A percentile compares a stretch with the other conserved stretches of the same genome.
These are phyloP conservation scores for Lepidopterella palustris DNA, from an alignment of 495 filamentous ascomycete genomes.

Conservation along the genomic window DNA sequence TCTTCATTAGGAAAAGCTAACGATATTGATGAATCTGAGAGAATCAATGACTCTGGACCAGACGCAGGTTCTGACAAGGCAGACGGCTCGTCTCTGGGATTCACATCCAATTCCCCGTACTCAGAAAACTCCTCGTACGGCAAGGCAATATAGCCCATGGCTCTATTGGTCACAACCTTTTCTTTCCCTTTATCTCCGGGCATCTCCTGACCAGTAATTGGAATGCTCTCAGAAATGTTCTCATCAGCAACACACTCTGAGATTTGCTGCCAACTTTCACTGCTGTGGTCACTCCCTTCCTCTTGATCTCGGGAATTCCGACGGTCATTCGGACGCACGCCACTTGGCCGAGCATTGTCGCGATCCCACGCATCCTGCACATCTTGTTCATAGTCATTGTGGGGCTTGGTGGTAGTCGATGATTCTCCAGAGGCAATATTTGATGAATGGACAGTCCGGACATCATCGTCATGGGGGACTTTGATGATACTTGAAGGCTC, in stretches of 20 bases:
- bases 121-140: not conserved
- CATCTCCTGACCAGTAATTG: not conserved
- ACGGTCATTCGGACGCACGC: not conserved
- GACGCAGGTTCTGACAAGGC: not conserved
- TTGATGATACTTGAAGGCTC: not conserved
- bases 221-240: not conserved
- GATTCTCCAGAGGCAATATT: not conserved
- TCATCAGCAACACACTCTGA: constrained; percentile 9
- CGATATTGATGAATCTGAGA: constrained; percentile 7
- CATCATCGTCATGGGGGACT: constrained; percentile 29
- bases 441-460: constrained; percentile 3
- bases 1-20: not conserved
- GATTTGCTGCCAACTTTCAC: constrained; percentile 29
- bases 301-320: constrained; percentile 13
- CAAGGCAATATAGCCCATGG: not conserved
- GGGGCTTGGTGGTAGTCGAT: not conserved
- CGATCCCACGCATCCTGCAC: not conserved
- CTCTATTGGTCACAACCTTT: constrained; percentile 4
- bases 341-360: constrained; percentile 9
- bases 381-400: not conserved
- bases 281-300: constrained; percentile 22
- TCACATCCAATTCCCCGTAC: not conserved
- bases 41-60: not conserved
- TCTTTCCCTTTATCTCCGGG: constrained; percentile 12
- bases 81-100: not conserved